phyloP scores from a whole-genome alignment of 2,329 filamentous ascomycete genomes.

The Trichophyton simii region DNA sequence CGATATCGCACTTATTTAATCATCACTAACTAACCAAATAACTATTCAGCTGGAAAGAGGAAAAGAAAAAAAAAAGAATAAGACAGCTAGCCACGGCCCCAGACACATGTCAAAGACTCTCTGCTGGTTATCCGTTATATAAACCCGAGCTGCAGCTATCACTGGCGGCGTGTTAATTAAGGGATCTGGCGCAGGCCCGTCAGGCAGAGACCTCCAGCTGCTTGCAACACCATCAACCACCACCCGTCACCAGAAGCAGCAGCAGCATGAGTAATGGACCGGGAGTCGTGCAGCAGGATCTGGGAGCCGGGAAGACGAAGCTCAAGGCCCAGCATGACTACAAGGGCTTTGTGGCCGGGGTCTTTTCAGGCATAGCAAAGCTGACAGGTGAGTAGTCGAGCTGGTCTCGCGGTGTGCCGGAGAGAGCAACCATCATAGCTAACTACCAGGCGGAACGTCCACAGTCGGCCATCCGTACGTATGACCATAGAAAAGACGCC shows the following conservation, averaged over 20 bases:
- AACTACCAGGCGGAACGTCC: neutral
- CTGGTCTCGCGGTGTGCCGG: too few species aligned
- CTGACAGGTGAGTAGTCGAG: conserved; percentile 51
- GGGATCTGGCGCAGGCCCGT: neutral
- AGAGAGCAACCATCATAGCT: too few species aligned
- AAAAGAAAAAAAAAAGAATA: neutral
- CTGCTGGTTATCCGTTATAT: neutral
- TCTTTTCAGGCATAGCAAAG: conserved; percentile 89
- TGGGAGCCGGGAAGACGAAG: neutral
- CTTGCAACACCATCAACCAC: neutral
- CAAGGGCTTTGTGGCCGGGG: conserved; percentile 93
- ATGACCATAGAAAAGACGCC: neutral
- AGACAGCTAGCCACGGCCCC: neutral
- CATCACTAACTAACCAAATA: neutral
- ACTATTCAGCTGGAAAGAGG: neutral
- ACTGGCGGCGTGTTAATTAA: neutral
- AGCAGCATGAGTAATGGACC: neutral
- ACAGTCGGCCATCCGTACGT: conserved; percentile 49
- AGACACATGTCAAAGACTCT: neutral
- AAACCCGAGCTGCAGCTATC: too few species aligned
- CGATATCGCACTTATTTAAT: neutral
- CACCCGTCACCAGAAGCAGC: neutral
- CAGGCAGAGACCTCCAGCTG: neutral
- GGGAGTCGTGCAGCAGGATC: neutral
- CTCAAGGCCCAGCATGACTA: conserved; percentile 46